Evolutionary conservation across 805 yeast genomes (phyloP).

Genomic region (Candida parachauliodes): DNA sequence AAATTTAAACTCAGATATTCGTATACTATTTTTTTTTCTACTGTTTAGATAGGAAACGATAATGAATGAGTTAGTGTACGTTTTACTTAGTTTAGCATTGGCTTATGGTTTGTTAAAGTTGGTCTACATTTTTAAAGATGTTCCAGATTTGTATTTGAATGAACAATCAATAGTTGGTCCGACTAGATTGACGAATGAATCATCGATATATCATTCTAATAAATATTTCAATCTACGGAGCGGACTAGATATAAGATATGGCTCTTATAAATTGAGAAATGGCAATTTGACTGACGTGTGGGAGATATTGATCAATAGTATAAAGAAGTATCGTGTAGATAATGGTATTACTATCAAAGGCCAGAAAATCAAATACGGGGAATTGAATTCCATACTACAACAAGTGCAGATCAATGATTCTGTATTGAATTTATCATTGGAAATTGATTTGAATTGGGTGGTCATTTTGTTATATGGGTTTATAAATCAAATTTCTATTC

Average conservation of each 20-base stretch:
- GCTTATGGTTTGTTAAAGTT: slow-evolving; percentile 23
- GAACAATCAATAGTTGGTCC: slow-evolving; percentile 66
- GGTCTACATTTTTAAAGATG: slow-evolving; percentile 53
- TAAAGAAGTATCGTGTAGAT: neutral
- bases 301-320: slow-evolving; percentile 43
- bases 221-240: slow-evolving; percentile 68
- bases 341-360: slow-evolving; percentile 21
- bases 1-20: neutral
- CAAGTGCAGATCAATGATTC: neutral
- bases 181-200: slow-evolving; percentile 63
- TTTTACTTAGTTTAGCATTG: slow-evolving; percentile 15
- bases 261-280: slow-evolving; percentile 63
- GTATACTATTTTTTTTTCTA: neutral
- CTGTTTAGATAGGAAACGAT: no score
- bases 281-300: slow-evolving; percentile 77
- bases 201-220: slow-evolving; percentile 73
- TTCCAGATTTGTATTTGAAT: slow-evolving; percentile 51
- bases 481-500: slow-evolving; percentile 37
- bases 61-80: neutral
- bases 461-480: slow-evolving; percentile 33
- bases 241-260: slow-evolving; percentile 61
- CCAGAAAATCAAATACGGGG: slow-evolving; percentile 8
- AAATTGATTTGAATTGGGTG: slow-evolving; percentile 8
- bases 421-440: neutral
- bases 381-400: slow-evolving; percentile 1